These are phyloP conservation scores for Boletus sp. DNA, from an alignment of 1,284 basidiomycete genomes.

Conservation along the genomic window DNA sequence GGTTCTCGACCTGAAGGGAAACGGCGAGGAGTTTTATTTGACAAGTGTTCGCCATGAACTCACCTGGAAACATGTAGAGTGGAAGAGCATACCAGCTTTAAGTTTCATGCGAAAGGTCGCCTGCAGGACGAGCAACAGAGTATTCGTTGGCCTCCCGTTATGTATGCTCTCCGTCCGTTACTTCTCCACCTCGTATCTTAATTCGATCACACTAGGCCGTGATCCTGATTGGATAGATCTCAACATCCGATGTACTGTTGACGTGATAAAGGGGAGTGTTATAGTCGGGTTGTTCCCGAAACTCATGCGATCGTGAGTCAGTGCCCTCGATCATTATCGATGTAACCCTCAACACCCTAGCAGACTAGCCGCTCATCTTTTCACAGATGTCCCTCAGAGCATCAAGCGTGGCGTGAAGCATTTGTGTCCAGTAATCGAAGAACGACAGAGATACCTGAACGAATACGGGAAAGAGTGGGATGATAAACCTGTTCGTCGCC, in stretches of 20 bases:
- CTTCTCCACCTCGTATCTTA: no score
- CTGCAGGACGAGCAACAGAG: constrained; percentile 27
- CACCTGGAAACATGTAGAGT: constrained; percentile 27
- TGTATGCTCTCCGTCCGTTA: no score
- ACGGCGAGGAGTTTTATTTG: not conserved
- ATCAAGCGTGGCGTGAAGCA: no score
- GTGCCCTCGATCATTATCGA: rapidly evolving
- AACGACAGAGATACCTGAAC: constrained; percentile 31
- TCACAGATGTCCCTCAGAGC: not conserved
- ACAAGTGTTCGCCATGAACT: not conserved
- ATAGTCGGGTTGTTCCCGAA: constrained; percentile 36
- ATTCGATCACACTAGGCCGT: no score
- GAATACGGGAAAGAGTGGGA: constrained; percentile 36
- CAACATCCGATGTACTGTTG: constrained; percentile 34
- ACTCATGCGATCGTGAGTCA: constrained; percentile 37
- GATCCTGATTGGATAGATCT: constrained; percentile 35
- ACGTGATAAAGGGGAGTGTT: constrained; percentile 26
- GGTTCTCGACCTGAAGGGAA: not conserved
- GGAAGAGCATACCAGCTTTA: constrained; percentile 22
- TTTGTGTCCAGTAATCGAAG: constrained; percentile 35
- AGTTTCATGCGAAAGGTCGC: constrained; percentile 25
- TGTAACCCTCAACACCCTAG: not conserved
- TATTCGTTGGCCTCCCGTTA: no score
- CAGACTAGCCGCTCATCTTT: constrained; percentile 4
- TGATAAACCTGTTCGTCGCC: constrained; percentile 35